Conservation (phyloP, 179 eudicot genomes). For the Drosera spatulata region DNA sequence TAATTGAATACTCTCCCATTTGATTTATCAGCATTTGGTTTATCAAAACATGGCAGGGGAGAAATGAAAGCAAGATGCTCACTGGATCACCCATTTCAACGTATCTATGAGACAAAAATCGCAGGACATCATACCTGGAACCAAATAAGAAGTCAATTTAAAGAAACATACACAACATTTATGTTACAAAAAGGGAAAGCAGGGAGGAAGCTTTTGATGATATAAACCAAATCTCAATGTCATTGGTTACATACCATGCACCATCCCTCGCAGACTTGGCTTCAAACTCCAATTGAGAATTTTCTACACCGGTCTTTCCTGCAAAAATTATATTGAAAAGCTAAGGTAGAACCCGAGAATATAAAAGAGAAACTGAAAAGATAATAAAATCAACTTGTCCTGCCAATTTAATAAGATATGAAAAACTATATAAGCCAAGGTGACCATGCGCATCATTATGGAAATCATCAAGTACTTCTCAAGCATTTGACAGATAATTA, state of each 20-base stretch:
- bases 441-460: too few species aligned
- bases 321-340: neutral
- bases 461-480: too few species aligned
- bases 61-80: conserved; percentile 11
- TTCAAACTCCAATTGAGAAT: conserved; percentile 79
- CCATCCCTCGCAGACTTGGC: conserved; percentile 96
- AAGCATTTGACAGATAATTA: too few species aligned
- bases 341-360: too few species aligned
- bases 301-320: conserved; percentile 38
- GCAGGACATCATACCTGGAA: conserved; percentile 85
- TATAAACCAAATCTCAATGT: neutral
- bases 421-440: too few species aligned
- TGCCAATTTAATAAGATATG: too few species aligned
- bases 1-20: too few species aligned
- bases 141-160: neutral
- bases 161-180: neutral
- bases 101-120: conserved; percentile 63
- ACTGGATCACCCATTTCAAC: conserved; percentile 82
- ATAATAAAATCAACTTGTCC: too few species aligned
- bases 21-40: neutral
- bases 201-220: neutral
- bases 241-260: conserved; percentile 56
- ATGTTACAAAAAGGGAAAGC: too few species aligned
- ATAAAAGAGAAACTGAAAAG: too few species aligned
- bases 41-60: neutral